Evolutionary conservation across 306 rosid genomes (phyloP), one percentile per base, ranked within the genome.

Genomic region (Ceratonia siliqua): DNA sequence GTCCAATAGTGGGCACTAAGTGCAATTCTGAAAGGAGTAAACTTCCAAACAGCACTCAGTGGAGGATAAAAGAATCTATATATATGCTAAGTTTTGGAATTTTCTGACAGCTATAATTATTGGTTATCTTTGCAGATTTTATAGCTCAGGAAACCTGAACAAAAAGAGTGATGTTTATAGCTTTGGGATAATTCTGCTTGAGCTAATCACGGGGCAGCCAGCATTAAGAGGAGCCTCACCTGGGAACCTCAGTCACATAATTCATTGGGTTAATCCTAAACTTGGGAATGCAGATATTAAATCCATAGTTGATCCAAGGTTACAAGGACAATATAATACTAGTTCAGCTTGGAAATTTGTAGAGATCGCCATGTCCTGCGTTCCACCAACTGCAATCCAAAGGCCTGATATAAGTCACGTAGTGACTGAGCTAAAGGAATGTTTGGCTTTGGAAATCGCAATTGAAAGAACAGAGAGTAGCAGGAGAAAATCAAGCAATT

Each of bases 151-250:
- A 76, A 55, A 62, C 48, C 15, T 10, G 8, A 75, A 22, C 8
- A 81, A 43, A 13, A 62, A 54, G 27, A 80, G 79, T 68, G 82
- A 84, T 52, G 14, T 84, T 3, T 80, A 73, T 11, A 80, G 84
- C 32, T 79, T 80, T 27, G 85, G 82, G 12, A 77, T 84, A 46
- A 69, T 84, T 72, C 70, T 84, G 14, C 72, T 84, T 4, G 85
- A 69, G 83, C 17, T 84, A 25, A 69, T 84, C 50, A 80, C 81
- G 0, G 78, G 85, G 0, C 58, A 8, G 2, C 21, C 63, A 8
- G 80, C 72, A 39, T 3, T 80, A 43, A 13, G 0, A 68, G 43
- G 66, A 48, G 11, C 18, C 38, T 21, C 52, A 74, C 2, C 13
- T 14, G 79, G 9, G 10, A 28, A 25, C n/a, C 15, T 9, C 22